Conservation (phyloP, 139 green algal genomes). For the Nannochloris sp. region DNA sequence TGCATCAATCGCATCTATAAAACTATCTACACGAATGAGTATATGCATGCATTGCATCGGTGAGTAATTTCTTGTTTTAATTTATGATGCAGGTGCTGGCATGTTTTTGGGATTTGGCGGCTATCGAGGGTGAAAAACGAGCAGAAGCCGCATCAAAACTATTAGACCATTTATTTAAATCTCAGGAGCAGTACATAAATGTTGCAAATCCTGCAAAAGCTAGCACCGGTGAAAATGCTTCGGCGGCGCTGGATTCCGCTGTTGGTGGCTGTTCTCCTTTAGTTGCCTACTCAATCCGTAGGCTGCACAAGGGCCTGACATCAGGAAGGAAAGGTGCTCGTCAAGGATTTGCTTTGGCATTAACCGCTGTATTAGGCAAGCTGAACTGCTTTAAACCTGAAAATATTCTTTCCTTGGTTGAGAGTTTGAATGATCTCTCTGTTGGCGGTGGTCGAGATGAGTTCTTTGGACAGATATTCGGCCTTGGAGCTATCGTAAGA, state of each 20-base stretch:
- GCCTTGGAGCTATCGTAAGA: conserved; percentile 44
- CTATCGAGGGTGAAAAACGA: conserved; percentile 36
- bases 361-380: conserved; percentile 37
- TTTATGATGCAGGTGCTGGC: conserved; percentile 40
- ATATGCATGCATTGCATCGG: no score
- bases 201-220: not conserved
- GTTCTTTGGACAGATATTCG: conserved; percentile 66
- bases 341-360: conserved; percentile 72
- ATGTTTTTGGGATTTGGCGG: conserved; percentile 71
- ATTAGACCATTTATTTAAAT: not conserved
- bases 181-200: conserved; percentile 23
- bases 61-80: no score
- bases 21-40: no score
- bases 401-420: conserved; percentile 37
- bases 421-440: conserved; percentile 35
- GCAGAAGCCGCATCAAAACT: not conserved
- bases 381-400: not conserved
- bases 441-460: conserved; percentile 30
- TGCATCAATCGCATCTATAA: no score
- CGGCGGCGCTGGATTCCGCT: conserved; percentile 21
- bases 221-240: not conserved
- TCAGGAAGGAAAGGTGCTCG: conserved; percentile 58
- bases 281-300: conserved; percentile 57
- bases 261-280: conserved; percentile 46
- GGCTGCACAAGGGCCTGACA: conserved; percentile 57